Conservation (phyloP, 192 early-diverging fungal species). For the Pecoramyces ruminantium region DNA sequence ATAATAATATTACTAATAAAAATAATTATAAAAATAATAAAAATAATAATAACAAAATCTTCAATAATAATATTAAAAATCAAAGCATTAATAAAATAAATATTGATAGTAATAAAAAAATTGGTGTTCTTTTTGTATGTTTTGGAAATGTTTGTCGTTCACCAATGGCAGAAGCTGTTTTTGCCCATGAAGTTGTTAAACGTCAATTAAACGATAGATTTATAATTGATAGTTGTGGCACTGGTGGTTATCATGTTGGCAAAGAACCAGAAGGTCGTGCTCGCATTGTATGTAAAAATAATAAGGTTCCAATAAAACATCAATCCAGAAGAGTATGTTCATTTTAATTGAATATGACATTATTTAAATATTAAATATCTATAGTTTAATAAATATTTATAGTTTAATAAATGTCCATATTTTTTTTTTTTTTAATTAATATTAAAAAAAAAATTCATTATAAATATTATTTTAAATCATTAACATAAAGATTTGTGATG, state of each 20-base stretch:
- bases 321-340: not conserved
- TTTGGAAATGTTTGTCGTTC: slow-evolving; percentile 77
- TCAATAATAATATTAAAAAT: too few relatives aligned
- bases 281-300: not conserved
- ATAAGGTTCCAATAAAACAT: not conserved
- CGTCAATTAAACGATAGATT: slow-evolving; percentile 33
- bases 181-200: slow-evolving; percentile 45
- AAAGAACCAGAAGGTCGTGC: not conserved
- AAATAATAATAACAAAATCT: too few relatives aligned
- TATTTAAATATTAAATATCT: too few relatives aligned
- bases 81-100: too few relatives aligned
- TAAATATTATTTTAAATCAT: too few relatives aligned
- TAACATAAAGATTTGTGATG: not conserved
- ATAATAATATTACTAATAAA: too few relatives aligned
- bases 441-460: too few relatives aligned
- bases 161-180: slow-evolving; percentile 89
- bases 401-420: too few relatives aligned
- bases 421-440: too few relatives aligned
- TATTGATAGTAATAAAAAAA: not conserved
- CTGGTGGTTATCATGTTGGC: slow-evolving; percentile 39
- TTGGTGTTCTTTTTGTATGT: slow-evolving; percentile 32
- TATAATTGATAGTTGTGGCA: slow-evolving; percentile 79
- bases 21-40: too few relatives aligned
- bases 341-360: too few relatives aligned
- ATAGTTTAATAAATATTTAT: too few relatives aligned